A percentile compares a stretch with the other conserved stretches of the same genome.
These are phyloP conservation scores for Candida pini DNA, from an alignment of 805 yeast species.

Conservation along the genomic window DNA sequence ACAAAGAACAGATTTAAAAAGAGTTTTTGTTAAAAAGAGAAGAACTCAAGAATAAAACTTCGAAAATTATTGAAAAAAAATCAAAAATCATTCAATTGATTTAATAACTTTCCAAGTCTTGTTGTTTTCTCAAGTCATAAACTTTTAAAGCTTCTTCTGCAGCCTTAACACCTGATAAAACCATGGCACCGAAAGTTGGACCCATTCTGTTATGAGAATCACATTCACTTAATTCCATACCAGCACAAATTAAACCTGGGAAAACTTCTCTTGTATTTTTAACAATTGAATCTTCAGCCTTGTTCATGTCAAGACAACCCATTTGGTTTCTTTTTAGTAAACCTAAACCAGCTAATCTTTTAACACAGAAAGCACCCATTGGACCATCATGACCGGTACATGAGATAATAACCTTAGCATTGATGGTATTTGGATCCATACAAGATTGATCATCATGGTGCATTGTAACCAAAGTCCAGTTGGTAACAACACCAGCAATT, in stretches of 20 bases:
- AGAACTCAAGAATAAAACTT: background rate
- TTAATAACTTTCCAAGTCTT: constrained; percentile 17
- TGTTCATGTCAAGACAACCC: constrained; percentile 77
- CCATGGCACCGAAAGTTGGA: constrained; percentile 82
- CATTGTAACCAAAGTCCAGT: constrained; percentile 75
- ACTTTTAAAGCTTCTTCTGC: constrained; percentile 44
- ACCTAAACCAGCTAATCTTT: constrained; percentile 54
- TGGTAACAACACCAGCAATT: constrained; percentile 76
- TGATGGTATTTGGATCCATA: constrained; percentile 80
- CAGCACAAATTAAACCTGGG: constrained; percentile 61
- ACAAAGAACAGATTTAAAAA: constrained; percentile 14
- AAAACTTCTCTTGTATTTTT: constrained; percentile 60
- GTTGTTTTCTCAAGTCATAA: constrained; percentile 25
- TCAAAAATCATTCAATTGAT: background rate
- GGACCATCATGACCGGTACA: constrained; percentile 84
- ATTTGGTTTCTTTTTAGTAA: constrained; percentile 48
- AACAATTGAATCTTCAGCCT: constrained; percentile 71
- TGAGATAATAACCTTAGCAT: constrained; percentile 56
- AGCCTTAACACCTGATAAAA: constrained; percentile 71
- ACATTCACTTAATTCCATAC: constrained; percentile 76
- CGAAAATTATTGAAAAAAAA: background rate
- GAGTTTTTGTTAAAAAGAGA: background rate
- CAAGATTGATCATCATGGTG: constrained; percentile 74
- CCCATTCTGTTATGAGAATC: constrained; percentile 82
- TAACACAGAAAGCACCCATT: constrained; percentile 74